Percentiles rank a stretch among this genome's conserved stretches.
Conservation (phyloP, 1,139 yeast genomes). For the Kluyveromyces sp. region DNA sequence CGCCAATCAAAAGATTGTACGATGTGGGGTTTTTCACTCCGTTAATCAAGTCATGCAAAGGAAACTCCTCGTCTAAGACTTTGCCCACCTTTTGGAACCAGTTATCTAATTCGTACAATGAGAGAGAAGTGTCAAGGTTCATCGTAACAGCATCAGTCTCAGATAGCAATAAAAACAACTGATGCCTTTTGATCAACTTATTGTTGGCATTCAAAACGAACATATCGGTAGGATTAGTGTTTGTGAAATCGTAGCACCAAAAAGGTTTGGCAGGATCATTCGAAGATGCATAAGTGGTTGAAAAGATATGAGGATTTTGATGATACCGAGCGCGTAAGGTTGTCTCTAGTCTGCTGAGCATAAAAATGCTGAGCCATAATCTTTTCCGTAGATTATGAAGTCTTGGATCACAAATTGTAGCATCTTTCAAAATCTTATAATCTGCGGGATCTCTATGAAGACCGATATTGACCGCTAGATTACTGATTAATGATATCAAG, state of each 20-base stretch:
- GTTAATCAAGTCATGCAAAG: slow-evolving; percentile 10
- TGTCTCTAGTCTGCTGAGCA: slow-evolving; percentile 23
- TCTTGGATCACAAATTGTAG: slow-evolving; percentile 16
- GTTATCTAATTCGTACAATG: slow-evolving; percentile 17
- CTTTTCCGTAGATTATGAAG: slow-evolving; percentile 25
- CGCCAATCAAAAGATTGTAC: background rate
- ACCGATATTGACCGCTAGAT: slow-evolving; percentile 28
- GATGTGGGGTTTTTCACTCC: slow-evolving; percentile 3
- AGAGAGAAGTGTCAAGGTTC: slow-evolving; percentile 13
- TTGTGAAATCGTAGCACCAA: slow-evolving; percentile 21
- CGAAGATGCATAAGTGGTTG: slow-evolving; percentile 17
- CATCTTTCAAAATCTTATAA: slow-evolving; percentile 17
- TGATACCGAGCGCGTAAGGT: slow-evolving; percentile 24
- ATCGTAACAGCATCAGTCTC: slow-evolving; percentile 22
- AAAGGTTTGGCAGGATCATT: slow-evolving; percentile 15
- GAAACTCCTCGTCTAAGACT: slow-evolving; percentile 16
- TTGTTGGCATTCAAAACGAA: slow-evolving; percentile 17
- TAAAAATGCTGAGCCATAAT: slow-evolving; percentile 24
- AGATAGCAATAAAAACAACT: slow-evolving; percentile 21
- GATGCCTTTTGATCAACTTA: slow-evolving; percentile 20
- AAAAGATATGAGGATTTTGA: slow-evolving; percentile 14
- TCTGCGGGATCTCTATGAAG: slow-evolving; percentile 30
- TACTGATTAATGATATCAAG: slow-evolving; percentile 21
- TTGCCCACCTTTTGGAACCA: slow-evolving; percentile 14
- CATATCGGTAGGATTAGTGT: slow-evolving; percentile 13